These are phyloP conservation scores for Candida sp. DNA, from an alignment of 1,139 yeast genomes.

Conservation along the genomic window DNA sequence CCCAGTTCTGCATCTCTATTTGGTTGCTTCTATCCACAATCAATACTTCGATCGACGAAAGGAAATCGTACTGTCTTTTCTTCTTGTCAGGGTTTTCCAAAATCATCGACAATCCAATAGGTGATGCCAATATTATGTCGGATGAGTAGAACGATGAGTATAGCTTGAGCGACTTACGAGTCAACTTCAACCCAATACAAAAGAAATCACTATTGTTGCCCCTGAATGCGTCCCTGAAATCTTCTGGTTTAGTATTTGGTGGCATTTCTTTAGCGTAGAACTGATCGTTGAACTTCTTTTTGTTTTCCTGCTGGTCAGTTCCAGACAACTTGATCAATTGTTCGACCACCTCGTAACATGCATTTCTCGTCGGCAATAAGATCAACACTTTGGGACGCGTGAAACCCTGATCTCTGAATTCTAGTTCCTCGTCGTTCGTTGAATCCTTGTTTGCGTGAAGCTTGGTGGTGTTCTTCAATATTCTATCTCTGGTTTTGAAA, in stretches of 20 bases:
- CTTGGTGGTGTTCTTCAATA: constrained; percentile 74
- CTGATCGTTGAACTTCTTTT: constrained; percentile 72
- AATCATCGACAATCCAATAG: constrained; percentile 86
- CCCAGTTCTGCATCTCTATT: constrained; percentile 94
- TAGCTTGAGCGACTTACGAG: constrained; percentile 84
- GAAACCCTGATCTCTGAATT: constrained; percentile 91
- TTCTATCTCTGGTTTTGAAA: constrained; percentile 81
- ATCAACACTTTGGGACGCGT: constrained; percentile 91
- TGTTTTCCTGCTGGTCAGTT: constrained; percentile 78
- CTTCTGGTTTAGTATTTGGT: constrained; percentile 73
- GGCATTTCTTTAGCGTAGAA: constrained; percentile 63
- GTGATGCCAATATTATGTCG: constrained; percentile 90
- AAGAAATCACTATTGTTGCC: constrained; percentile 96
- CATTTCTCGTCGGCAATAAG: constrained; percentile 82
- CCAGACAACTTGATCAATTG: constrained; percentile 68
- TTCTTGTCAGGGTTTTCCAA: constrained; percentile 67
- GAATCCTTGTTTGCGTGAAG: constrained; percentile 49
- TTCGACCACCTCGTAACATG: constrained; percentile 74
- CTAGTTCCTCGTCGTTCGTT: constrained; percentile 47
- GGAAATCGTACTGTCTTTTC: constrained; percentile 68
- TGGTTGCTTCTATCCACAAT: constrained; percentile 87
- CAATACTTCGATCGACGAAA: constrained; percentile 85
- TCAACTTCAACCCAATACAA: constrained; percentile 86
- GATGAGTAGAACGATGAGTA: constrained; percentile 86
- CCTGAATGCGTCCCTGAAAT: constrained; percentile 76